Percentiles rank a stretch among this genome's conserved stretches.
phyloP scores from a whole-genome alignment of 169 alveolate species.

The Amoebophrya sp. region DNA sequence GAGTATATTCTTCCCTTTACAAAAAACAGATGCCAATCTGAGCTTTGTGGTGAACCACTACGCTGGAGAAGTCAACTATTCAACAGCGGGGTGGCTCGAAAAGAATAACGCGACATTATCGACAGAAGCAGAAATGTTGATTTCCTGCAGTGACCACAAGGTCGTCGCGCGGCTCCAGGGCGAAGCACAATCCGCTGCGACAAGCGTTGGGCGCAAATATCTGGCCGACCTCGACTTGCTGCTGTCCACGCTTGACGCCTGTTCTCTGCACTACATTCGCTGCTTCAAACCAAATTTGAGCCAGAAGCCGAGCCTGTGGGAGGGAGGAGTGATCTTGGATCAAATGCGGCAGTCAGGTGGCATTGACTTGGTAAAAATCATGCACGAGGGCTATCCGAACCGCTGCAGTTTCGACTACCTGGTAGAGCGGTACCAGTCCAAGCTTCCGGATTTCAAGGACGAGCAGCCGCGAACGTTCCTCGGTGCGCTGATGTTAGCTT shows the following conservation, averaged over 20 bases:
- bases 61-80: neutral
- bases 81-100: neutral
- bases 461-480: neutral
- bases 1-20: too few relatives aligned
- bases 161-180: neutral
- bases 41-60: neutral
- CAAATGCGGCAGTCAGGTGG: neutral
- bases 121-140: neutral
- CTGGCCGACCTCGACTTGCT: neutral
- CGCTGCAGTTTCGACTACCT: neutral
- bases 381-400: neutral
- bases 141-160: neutral
- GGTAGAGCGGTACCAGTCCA: neutral
- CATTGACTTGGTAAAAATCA: neutral
- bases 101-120: neutral
- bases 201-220: neutral
- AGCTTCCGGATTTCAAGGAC: neutral
- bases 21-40: neutral
- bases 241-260: neutral
- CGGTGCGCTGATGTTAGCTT: neutral
- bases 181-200: neutral
- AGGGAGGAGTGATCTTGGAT: neutral
- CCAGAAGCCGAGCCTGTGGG: neutral
- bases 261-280: neutral
- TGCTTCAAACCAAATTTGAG: neutral